A percentile compares a stretch with the other conserved stretches of the same genome.
Evolutionary conservation across 2,329 filamentous ascomycete species (phyloP).

Genomic region (Colletotrichum agaves): DNA sequence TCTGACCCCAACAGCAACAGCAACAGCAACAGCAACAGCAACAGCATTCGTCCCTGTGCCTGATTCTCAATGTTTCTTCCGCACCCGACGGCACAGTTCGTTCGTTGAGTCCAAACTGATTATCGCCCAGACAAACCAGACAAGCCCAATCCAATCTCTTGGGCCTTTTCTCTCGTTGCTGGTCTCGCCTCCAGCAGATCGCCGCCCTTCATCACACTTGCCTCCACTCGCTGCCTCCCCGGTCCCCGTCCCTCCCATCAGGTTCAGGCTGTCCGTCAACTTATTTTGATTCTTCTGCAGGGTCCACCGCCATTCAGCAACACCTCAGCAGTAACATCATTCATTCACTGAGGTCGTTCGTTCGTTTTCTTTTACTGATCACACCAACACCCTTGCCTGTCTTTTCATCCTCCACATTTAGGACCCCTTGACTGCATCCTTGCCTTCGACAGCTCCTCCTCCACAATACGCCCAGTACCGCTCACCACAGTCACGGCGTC

Average conservation of each 20-base stretch:
- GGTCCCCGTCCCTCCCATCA: neutral
- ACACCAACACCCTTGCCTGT: neutral
- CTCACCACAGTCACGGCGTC: neutral
- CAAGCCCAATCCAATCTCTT: slow-evolving; percentile 26
- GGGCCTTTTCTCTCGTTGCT: slow-evolving; percentile 15
- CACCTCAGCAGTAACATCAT: too few relatives aligned
- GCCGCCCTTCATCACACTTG: slow-evolving; percentile 27
- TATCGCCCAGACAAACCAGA: slow-evolving; percentile 18
- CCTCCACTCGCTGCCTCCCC: slow-evolving; percentile 18
- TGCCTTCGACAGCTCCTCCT: neutral
- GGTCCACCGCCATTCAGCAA: neutral
- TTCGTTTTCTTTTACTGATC: neutral
- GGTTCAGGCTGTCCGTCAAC: neutral
- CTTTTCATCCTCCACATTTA: slow-evolving; percentile 2
- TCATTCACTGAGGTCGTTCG: slow-evolving; percentile 7
- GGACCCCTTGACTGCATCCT: neutral
- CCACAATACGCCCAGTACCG: neutral
- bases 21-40: neutral
- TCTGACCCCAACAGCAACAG: neutral
- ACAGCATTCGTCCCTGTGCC: neutral
- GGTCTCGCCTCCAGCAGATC: slow-evolving; percentile 29
- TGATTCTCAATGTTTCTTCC: neutral
- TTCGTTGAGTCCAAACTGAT: neutral
- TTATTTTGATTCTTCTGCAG: slow-evolving; percentile 11
- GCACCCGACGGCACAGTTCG: neutral